Conservation (phyloP, 2,329 filamentous ascomycete genomes). For the Atkinsonella texensis region DNA sequence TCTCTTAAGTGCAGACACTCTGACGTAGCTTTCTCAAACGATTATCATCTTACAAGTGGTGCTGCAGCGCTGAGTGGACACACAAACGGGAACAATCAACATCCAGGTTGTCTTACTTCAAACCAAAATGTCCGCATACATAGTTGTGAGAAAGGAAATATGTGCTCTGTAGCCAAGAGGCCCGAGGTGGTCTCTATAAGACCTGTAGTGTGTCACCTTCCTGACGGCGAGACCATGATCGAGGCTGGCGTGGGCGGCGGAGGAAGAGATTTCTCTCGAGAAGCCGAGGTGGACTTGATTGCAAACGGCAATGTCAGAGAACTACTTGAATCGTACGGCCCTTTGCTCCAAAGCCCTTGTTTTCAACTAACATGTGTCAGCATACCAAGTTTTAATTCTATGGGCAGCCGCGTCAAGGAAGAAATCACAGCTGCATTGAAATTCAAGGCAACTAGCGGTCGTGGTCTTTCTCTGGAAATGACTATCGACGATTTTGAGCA, state of each 20-base stretch:
- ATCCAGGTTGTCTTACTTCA: constrained; percentile 60
- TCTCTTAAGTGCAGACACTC: constrained; percentile 40
- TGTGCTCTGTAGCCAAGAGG: constrained; percentile 37
- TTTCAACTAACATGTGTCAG: constrained; percentile 8
- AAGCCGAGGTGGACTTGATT: constrained; percentile 51
- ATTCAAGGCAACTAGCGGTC: constrained; percentile 11
- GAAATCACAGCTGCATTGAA: constrained; percentile 9
- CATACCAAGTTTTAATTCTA: constrained; percentile 7
- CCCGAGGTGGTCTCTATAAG: constrained; percentile 59
- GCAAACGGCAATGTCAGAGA: constrained; percentile 40
- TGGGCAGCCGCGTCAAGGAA: constrained; percentile 5
- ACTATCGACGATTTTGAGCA: constrained; percentile 10
- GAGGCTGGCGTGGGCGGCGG: constrained; percentile 74
- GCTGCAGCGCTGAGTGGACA: constrained; percentile 61
- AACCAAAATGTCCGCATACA: constrained; percentile 57
- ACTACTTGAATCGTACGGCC: constrained; percentile 26
- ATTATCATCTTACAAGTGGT: constrained; percentile 40
- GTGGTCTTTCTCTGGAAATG: constrained; percentile 16
- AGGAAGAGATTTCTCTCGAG: constrained; percentile 58
- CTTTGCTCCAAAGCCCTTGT: background rate
- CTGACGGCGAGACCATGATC: constrained; percentile 48
- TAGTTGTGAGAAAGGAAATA: constrained; percentile 68
- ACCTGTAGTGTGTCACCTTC: constrained; percentile 58
- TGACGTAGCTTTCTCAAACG: constrained; percentile 25
- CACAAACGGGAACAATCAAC: constrained; percentile 56